Percentiles rank a stretch among this genome's conserved stretches.
phyloP scores from a whole-genome alignment of 2,329 filamentous ascomycete species.

The Aspergillus aculeatinus region DNA sequence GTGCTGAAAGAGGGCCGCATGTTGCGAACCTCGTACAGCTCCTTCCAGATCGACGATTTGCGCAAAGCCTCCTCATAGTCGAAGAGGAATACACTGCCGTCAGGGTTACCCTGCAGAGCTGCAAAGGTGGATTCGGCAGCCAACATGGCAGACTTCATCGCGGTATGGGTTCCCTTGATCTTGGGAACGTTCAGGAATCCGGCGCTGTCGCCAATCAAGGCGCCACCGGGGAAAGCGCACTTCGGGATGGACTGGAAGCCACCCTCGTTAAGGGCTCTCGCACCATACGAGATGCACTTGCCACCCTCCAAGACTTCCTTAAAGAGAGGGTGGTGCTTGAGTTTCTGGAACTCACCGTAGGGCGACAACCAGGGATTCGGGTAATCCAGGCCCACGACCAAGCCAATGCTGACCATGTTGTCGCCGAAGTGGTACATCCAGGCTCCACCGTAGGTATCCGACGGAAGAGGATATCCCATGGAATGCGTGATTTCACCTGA shows the following conservation, averaged over 20 bases:
- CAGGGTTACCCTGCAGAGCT: constrained; percentile 61
- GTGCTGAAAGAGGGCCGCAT: constrained; percentile 94
- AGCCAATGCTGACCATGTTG: constrained; percentile 86
- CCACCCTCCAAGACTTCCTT: constrained; percentile 84
- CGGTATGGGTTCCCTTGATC: constrained; percentile 96
- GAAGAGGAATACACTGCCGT: constrained; percentile 82
- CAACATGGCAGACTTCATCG: constrained; percentile 96
- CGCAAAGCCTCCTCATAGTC: constrained; percentile 90
- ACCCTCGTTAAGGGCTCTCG: constrained; percentile 86
- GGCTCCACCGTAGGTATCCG: constrained; percentile 91
- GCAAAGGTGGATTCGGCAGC: constrained; percentile 87
- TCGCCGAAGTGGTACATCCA: constrained; percentile 99
- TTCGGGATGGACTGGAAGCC: constrained; percentile 98
- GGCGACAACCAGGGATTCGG: constrained; percentile 94
- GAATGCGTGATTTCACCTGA: constrained; percentile 84
- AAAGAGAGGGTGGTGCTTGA: constrained; percentile 97
- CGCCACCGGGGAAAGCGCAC: constrained; percentile 92
- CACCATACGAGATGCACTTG: constrained; percentile 96
- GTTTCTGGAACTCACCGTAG: constrained; percentile 95
- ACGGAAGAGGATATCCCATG: constrained; percentile 86
- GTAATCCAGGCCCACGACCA: constrained; percentile 94
- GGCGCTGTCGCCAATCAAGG: constrained; percentile 91
- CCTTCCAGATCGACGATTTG: constrained; percentile 85
- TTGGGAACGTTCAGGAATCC: constrained; percentile 98
- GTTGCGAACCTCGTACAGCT: constrained; percentile 92